Percentiles rank a stretch among this genome's conserved stretches.
Conservation (phyloP, 1,139 yeast species). For the Spencermartinsiella ligniputridi region DNA sequence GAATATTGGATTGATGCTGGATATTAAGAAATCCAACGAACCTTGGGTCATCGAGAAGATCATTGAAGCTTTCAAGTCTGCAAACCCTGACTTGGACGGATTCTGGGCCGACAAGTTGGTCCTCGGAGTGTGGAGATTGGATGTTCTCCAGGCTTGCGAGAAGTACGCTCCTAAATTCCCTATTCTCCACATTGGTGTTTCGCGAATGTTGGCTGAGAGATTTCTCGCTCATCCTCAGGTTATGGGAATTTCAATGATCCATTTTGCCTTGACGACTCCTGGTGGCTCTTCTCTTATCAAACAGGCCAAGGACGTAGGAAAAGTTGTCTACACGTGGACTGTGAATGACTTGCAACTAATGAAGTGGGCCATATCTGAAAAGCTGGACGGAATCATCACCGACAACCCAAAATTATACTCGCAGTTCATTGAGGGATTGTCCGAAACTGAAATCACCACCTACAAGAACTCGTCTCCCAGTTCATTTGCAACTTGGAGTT, state of each 20-base stretch:
- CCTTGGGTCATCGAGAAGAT: conserved; percentile 53
- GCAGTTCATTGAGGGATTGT: conserved; percentile 13
- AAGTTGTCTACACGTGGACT: conserved; percentile 78
- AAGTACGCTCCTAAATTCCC: conserved; percentile 41
- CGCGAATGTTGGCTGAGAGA: conserved; percentile 35
- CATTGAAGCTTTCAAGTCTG: conserved; percentile 45
- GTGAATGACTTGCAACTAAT: conserved; percentile 48
- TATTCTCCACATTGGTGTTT: conserved; percentile 51
- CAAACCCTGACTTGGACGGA: conserved; percentile 42
- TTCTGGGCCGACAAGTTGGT: conserved; percentile 69
- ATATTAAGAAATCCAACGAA: conserved; percentile 70
- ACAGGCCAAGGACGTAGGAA: conserved; percentile 39
- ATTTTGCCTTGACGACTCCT: conserved; percentile 39
- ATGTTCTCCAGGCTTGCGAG: conserved; percentile 53
- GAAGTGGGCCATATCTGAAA: conserved; percentile 42
- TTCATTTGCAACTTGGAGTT: conserved; percentile 11
- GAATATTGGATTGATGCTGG: conserved; percentile 61
- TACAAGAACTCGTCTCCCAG: conserved; percentile 15
- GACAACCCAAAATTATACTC: conserved; percentile 48
- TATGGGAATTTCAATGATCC: conserved; percentile 42
- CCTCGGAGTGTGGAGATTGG: conserved; percentile 78
- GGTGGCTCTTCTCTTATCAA: conserved; percentile 38
- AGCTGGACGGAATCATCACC: conserved; percentile 58
- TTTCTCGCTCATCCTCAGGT: conserved; percentile 37
- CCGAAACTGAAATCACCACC: conserved; percentile 17